These are phyloP conservation scores for Porodaedalea pini DNA, from an alignment of 1,284 basidiomycete genomes.

Conservation along the genomic window DNA sequence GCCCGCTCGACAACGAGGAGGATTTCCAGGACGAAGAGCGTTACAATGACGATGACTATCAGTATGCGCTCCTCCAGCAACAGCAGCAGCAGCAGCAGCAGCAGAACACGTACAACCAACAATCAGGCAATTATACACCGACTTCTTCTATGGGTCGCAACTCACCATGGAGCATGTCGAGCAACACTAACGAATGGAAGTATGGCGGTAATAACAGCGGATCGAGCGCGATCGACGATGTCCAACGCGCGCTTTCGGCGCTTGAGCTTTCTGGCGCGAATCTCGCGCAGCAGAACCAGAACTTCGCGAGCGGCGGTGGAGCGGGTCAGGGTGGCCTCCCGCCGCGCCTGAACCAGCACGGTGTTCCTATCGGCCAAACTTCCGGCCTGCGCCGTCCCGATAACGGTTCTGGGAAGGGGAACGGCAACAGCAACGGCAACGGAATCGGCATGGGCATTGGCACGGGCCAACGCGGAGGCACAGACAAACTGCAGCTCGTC, in stretches of 20 bases:
- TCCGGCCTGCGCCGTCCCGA: slow-evolving; percentile 39
- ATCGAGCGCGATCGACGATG: slow-evolving; percentile 58
- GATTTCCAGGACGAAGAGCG: slow-evolving; percentile 57
- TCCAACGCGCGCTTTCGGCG: slow-evolving; percentile 64
- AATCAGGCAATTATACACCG: slow-evolving; percentile 50
- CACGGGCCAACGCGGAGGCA: slow-evolving; percentile 16
- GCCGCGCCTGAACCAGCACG: slow-evolving; percentile 60
- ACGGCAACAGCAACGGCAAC: slow-evolving; percentile 19
- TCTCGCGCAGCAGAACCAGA: slow-evolving; percentile 24
- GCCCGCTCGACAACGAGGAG: slow-evolving; percentile 53
- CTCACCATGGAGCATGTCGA: slow-evolving; percentile 60
- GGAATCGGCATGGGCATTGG: neutral
- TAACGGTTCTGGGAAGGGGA: slow-evolving; percentile 35
- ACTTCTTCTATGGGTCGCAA: slow-evolving; percentile 57
- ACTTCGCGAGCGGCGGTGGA: slow-evolving; percentile 8
- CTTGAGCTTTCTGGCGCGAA: slow-evolving; percentile 50
- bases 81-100: slow-evolving; percentile 23
- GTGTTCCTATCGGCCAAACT: slow-evolving; percentile 44
- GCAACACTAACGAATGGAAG: slow-evolving; percentile 52
- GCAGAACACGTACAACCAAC: slow-evolving; percentile 29
- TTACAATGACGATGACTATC: slow-evolving; percentile 46
- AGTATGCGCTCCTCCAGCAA: slow-evolving; percentile 13
- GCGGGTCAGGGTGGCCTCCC: slow-evolving; percentile 53
- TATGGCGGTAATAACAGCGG: slow-evolving; percentile 30
- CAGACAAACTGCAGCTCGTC: slow-evolving; percentile 48